These are phyloP conservation scores for Solanum bulbocastanum DNA, from an alignment of 257 asterid genomes.

Conservation along the genomic window DNA sequence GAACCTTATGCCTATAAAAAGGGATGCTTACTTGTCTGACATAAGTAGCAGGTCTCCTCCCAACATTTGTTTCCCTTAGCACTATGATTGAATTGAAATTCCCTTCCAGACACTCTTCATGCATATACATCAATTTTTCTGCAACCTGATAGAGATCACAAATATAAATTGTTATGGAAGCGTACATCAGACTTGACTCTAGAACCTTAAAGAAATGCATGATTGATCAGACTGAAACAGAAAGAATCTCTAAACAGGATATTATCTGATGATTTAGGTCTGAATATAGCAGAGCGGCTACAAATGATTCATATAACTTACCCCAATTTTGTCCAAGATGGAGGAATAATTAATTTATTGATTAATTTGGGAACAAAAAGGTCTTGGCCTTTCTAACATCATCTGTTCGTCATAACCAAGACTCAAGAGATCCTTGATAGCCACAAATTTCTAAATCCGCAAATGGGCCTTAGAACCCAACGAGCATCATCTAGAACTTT, in stretches of 20 bases:
- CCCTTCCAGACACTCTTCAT: conserved; percentile 58
- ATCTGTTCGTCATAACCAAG: not conserved
- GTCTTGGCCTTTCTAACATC: not conserved
- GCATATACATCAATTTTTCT: conserved; percentile 55
- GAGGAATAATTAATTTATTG: not conserved
- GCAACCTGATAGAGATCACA: conserved; percentile 29
- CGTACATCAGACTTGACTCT: not conserved
- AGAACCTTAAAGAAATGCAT: not conserved
- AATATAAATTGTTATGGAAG: not conserved
- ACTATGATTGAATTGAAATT: conserved; percentile 36
- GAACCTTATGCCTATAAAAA: not conserved
- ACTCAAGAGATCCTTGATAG: not conserved
- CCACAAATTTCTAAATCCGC: not conserved
- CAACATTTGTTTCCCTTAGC: conserved; percentile 31
- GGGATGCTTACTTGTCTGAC: conserved; percentile 29
- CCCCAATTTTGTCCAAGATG: not conserved
- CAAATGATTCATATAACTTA: not conserved
- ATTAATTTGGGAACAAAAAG: not conserved
- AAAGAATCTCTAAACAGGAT: not conserved
- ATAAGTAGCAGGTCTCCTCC: conserved; percentile 17
- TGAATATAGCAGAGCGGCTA: not conserved
- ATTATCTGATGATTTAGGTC: not conserved
- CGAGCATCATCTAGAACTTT: not conserved
- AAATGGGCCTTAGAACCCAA: not conserved
- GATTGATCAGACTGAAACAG: not conserved